Conservation (phyloP, 1,139 yeast species). For the Sugiyamaella neomexicana region DNA sequence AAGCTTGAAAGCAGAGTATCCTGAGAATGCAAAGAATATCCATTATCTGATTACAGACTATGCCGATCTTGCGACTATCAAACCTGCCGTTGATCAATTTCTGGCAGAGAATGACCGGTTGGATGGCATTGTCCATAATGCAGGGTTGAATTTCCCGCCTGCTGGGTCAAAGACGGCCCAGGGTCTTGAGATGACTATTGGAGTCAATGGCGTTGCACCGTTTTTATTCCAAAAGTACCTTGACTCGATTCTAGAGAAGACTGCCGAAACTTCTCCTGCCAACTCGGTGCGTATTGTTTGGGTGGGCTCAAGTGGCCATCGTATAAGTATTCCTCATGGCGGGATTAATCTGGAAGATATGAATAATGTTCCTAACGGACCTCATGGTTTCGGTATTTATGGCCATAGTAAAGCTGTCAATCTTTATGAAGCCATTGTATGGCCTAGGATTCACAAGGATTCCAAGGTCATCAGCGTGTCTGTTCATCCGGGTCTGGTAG, state of each 20-base stretch:
- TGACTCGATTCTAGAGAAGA: slow-evolving; percentile 45
- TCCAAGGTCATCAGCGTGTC: slow-evolving; percentile 42
- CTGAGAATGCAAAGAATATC: slow-evolving; percentile 24
- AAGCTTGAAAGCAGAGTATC: slow-evolving; percentile 24
- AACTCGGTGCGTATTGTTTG: slow-evolving; percentile 46
- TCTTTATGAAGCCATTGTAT: slow-evolving; percentile 47
- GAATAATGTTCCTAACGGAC: slow-evolving; percentile 5
- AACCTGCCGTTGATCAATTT: slow-evolving; percentile 45
- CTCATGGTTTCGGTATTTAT: slow-evolving; percentile 30
- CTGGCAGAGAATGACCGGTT: slow-evolving; percentile 37
- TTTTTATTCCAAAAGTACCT: slow-evolving; percentile 49
- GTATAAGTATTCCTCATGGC: slow-evolving; percentile 21
- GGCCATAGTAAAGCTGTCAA: slow-evolving; percentile 54
- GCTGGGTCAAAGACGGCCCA: slow-evolving; percentile 43
- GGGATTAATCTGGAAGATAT: slow-evolving; percentile 11
- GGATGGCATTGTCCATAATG: slow-evolving; percentile 52
- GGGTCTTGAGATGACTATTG: slow-evolving; percentile 51
- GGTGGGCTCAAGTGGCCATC: slow-evolving; percentile 49
- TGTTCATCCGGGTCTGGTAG: slow-evolving; percentile 51
- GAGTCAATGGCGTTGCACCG: slow-evolving; percentile 53
- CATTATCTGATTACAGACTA: slow-evolving; percentile 41
- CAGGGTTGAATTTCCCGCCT: slow-evolving; percentile 52
- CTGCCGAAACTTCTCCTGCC: slow-evolving; percentile 33
- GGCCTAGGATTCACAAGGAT: slow-evolving; percentile 44
- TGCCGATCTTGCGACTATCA: slow-evolving; percentile 47